These are phyloP conservation scores for Mortierella sp. DNA, from an alignment of 371 early-diverging fungal species.

Conservation along the genomic window DNA sequence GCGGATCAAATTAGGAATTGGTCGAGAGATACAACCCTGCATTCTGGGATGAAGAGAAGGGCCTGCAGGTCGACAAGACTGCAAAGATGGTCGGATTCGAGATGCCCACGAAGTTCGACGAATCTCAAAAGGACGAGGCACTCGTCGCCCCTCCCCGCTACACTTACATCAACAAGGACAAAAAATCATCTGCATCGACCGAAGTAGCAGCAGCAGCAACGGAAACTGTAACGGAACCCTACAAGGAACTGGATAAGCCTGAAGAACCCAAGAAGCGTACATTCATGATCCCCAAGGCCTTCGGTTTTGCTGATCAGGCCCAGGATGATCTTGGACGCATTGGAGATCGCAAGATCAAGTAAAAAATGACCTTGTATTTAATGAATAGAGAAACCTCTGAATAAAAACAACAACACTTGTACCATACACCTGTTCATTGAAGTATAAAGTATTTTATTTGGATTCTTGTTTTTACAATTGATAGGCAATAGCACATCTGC, in stretches of 20 bases:
- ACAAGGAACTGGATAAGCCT: conserved; percentile 33
- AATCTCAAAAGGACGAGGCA: conserved; percentile 27
- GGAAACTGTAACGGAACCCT: conserved; percentile 25
- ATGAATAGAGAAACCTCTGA: neutral
- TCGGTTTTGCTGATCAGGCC: conserved; percentile 55
- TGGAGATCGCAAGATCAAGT: conserved; percentile 53
- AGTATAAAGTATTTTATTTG: neutral
- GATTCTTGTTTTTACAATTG: neutral
- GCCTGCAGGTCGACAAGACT: conserved; percentile 52
- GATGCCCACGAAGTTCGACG: conserved; percentile 49
- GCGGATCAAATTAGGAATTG: conserved; percentile 29
- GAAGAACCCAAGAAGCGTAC: conserved; percentile 54
- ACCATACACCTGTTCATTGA: neutral
- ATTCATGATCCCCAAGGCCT: conserved; percentile 54
- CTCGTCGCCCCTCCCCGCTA: conserved; percentile 31
- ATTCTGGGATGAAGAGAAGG: conserved; percentile 58
- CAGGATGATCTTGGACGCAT: conserved; percentile 48
- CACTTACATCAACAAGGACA: conserved; percentile 29
- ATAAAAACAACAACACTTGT: conserved; percentile 18
- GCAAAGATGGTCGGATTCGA: conserved; percentile 57
- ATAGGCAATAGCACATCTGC: neutral
- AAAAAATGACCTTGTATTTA: neutral
- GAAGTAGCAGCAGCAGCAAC: conserved; percentile 6
- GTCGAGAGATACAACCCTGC: conserved; percentile 56
- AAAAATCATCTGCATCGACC: neutral